A percentile compares a stretch with the other conserved stretches of the same genome.
phyloP scores from a whole-genome alignment of 371 early-diverging fungal genomes.

The Batrachochytrium dendrobatidis region DNA sequence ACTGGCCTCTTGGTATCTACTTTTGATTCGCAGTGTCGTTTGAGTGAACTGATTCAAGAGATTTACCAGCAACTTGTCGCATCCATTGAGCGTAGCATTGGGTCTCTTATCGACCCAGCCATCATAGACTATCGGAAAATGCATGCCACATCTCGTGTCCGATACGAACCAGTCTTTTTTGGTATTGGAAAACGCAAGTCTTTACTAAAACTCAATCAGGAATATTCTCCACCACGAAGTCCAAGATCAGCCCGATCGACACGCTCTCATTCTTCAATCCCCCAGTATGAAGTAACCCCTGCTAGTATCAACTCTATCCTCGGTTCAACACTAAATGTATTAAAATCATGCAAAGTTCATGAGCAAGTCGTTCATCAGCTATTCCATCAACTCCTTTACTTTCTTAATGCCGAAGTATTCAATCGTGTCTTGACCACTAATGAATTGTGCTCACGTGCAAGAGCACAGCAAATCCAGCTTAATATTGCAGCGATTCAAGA shows the following conservation, averaged over 20 bases:
- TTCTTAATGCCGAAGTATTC: slow-evolving; percentile 66
- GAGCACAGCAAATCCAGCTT: slow-evolving; percentile 77
- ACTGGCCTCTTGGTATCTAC: slow-evolving; percentile 56
- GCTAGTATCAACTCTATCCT: slow-evolving; percentile 55
- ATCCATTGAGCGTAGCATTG: slow-evolving; percentile 51
- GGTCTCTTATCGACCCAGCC: slow-evolving; percentile 51
- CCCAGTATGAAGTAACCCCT: slow-evolving; percentile 37
- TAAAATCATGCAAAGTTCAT: slow-evolving; percentile 59
- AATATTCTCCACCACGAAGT: slow-evolving; percentile 2
- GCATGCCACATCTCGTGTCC: slow-evolving; percentile 52
- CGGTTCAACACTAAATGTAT: slow-evolving; percentile 48
- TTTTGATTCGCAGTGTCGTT: slow-evolving; percentile 46
- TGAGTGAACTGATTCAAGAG: slow-evolving; percentile 63
- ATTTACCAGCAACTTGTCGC: slow-evolving; percentile 52
- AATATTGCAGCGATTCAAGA: slow-evolving; percentile 74
- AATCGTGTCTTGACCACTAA: slow-evolving; percentile 70
- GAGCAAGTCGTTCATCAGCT: slow-evolving; percentile 62
- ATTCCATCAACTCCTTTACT: slow-evolving; percentile 65
- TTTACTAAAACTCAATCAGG: slow-evolving; percentile 4
- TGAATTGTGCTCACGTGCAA: slow-evolving; percentile 66
- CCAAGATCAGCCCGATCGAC: neutral
- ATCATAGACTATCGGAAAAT: slow-evolving; percentile 68
- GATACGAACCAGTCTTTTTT: slow-evolving; percentile 38
- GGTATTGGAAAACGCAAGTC: slow-evolving; percentile 1
- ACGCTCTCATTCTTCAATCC: neutral